Evolutionary conservation across 2,329 filamentous ascomycete species (phyloP).

Genomic region (Emergomyces africanus): DNA sequence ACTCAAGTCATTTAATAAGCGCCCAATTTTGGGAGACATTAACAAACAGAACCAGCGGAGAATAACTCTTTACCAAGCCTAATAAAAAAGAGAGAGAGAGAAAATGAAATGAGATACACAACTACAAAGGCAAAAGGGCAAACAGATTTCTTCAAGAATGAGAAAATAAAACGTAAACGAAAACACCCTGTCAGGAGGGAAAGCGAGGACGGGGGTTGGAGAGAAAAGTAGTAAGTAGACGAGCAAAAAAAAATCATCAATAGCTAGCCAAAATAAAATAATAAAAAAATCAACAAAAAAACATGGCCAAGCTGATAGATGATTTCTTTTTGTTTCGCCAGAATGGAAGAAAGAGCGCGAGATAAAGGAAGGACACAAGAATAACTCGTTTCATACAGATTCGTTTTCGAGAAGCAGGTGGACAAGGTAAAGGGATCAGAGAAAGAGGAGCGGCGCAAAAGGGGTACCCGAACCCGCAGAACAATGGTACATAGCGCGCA

Average conservation of each 20-base stretch:
- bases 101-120: background rate
- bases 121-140: background rate
- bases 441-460: background rate
- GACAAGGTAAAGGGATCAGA: background rate
- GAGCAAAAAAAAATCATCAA: constrained; percentile 9
- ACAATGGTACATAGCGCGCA: constrained; percentile 1
- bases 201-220: background rate
- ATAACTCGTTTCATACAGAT: background rate
- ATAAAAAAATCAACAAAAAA: background rate
- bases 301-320: background rate
- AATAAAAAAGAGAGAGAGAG: background rate
- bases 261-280: constrained; percentile 4
- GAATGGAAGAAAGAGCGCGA: background rate
- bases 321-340: background rate
- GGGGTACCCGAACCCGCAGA: background rate
- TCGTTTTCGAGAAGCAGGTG: background rate
- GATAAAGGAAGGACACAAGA: background rate
- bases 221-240: constrained; percentile 16
- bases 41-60: background rate
- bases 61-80: background rate
- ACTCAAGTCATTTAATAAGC: background rate
- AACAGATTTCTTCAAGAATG: constrained; percentile 4
- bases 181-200: constrained; percentile 11
- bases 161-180: constrained; percentile 3
- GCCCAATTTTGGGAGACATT: background rate